Evolutionary conservation across 2,329 filamentous ascomycete genomes (phyloP).

Genomic region (Colletotrichum shisoi): DNA sequence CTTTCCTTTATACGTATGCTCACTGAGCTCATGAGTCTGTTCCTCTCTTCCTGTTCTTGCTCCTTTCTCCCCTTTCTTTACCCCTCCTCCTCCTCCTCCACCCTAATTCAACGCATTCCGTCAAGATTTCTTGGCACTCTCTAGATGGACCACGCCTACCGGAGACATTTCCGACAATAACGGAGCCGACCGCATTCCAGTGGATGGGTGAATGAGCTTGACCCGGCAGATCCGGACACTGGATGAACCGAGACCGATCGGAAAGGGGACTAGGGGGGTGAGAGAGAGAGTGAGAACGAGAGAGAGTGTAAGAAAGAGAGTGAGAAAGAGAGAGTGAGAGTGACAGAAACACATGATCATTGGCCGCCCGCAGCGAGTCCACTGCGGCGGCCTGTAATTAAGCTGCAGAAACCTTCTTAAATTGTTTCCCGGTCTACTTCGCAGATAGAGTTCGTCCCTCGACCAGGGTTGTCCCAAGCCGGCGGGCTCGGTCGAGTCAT

Average conservation of each 20-base stretch:
- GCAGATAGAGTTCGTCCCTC: conserved; percentile 6
- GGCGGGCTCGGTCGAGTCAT: conserved; percentile 16
- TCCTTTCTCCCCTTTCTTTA: too few relatives aligned
- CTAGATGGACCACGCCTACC: conserved; percentile 3
- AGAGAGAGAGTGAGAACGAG: not conserved
- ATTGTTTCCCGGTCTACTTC: conserved; percentile 15
- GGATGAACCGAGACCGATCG: conserved; percentile 10
- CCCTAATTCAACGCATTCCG: conserved; percentile 1
- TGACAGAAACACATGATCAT: too few relatives aligned
- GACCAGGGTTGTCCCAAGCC: conserved; percentile 23
- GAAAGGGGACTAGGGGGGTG: not conserved
- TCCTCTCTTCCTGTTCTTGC: too few relatives aligned
- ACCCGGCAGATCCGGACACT: conserved; percentile 22
- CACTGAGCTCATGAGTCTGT: not conserved
- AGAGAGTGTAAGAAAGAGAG: not conserved
- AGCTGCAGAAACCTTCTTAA: conserved; percentile 26
- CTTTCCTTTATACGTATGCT: not conserved
- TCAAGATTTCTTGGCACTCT: conserved; percentile 19
- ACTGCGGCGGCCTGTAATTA: conserved; percentile 18
- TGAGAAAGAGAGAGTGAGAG: not conserved
- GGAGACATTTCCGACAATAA: not conserved
- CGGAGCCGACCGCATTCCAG: not conserved
- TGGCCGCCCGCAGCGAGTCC: not conserved
- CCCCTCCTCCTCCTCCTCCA: too few relatives aligned
- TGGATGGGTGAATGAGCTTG: not conserved